Percentiles rank a stretch among this genome's conserved stretches.
phyloP scores from a whole-genome alignment of 2,329 filamentous ascomycete genomes.

The Anthostomella pinea region DNA sequence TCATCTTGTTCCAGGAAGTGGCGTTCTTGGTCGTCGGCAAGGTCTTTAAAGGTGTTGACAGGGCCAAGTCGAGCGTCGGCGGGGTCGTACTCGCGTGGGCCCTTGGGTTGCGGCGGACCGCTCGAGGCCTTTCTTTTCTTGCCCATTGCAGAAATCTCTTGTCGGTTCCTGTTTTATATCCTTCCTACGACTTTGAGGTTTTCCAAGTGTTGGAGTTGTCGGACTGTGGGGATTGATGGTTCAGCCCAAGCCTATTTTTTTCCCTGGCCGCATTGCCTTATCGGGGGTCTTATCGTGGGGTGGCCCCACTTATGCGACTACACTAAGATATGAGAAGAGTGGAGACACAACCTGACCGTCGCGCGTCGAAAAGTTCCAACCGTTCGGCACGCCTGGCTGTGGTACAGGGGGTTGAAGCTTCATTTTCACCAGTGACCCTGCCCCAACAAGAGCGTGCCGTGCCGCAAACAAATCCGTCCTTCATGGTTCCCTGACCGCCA shows the following conservation, averaged over 20 bases:
- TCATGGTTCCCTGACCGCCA: slow-evolving; percentile 1
- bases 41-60: slow-evolving; percentile 70
- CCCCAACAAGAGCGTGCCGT: no score
- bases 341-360: no score
- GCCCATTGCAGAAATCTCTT: slow-evolving; percentile 46
- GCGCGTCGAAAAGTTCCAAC: no score
- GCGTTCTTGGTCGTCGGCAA: slow-evolving; percentile 92
- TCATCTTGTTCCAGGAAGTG: slow-evolving; percentile 86
- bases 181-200: not conserved
- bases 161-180: not conserved
- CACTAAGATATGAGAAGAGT: no score
- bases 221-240: not conserved
- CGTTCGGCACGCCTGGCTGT: no score
- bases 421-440: no score
- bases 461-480: no score
- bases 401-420: no score
- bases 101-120: slow-evolving; percentile 41
- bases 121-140: slow-evolving; percentile 70
- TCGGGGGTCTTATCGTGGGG: no score
- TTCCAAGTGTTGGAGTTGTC: not conserved
- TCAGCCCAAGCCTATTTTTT: no score
- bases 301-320: no score
- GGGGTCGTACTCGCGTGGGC: slow-evolving; percentile 53
- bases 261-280: no score
- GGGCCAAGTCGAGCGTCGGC: slow-evolving; percentile 60